Evolutionary conservation across 1,284 basidiomycete species (phyloP), one percentile per base, ranked within the genome.

Genomic region (Cutaneotrichosporon sp.): DNA sequence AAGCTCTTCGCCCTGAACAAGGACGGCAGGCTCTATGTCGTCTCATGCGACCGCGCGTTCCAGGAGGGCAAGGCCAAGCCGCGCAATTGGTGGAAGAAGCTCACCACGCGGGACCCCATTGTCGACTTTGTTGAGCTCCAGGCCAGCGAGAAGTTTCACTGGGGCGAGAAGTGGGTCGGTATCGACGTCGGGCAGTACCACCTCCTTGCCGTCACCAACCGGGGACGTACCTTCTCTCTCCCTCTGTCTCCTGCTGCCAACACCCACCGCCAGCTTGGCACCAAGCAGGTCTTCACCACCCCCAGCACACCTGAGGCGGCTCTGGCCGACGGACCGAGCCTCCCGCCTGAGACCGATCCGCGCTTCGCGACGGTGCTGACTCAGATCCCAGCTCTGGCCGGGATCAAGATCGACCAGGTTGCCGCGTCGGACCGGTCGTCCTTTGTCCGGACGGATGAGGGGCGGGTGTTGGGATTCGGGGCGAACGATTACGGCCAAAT

Each of bases 401-500:
- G 81, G 1, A 74, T 93, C 17, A 70, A 81, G 32, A 76, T 82
- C 35, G 81, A 79, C 11, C 84, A 91, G 70, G 79, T 92, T 39
- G 84, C 85, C 17, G 82, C 90, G 5, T 88, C 89, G 5, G 79
- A 79, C 38, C 79, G 84, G 51, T 85, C 82, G 47, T 89, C 86
- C 61, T 88, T 90, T 69, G 83, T 81, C 26, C 77, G 84, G 50
- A 85, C 89, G 6, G 64, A 76, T 4, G 77, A 79, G 7, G 91
- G 90, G 2, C 78, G 84, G 39, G 88, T 94, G 4, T 80, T 97
- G n/a, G 88, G 84, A 0, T 92, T 87, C 82, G 90, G 90, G 43
- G 87, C 87, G 1, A 93, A 93, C 68, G 84, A 87, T 59, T 85
- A 80, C 60, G 88, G 89, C 34, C 90, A 93, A 74, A 80, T 90